phyloP scores from a whole-genome alignment of 1,284 basidiomycete genomes.

The Melampsora americana region DNA sequence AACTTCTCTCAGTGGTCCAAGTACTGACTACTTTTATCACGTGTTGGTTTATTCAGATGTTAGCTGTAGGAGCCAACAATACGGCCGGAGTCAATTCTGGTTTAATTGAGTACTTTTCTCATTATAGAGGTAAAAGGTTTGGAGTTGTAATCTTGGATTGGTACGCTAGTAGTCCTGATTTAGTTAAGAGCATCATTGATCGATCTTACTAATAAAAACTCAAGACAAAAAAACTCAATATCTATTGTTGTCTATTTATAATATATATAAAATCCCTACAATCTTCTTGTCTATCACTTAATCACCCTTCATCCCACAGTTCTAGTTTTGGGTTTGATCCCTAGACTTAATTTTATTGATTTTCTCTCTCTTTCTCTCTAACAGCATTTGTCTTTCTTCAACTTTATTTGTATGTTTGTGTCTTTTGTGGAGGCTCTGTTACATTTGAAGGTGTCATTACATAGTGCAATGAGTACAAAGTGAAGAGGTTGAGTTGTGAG shows the following conservation, averaged over 20 bases:
- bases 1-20: neutral
- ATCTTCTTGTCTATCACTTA: too few species aligned
- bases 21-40: neutral
- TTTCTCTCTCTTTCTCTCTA: too few species aligned
- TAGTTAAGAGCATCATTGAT: conserved; percentile 21
- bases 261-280: neutral
- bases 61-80: conserved; percentile 12
- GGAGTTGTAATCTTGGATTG: conserved; percentile 36
- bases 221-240: neutral
- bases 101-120: neutral
- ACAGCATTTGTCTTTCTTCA: too few species aligned
- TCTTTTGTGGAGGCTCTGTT: too few species aligned
- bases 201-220: neutral
- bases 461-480: too few species aligned
- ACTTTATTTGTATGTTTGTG: too few species aligned
- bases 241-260: neutral
- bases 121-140: neutral
- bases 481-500: too few species aligned
- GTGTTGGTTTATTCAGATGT: conserved; percentile 29
- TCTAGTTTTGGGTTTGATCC: too few species aligned
- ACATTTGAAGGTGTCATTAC: too few species aligned
- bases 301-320: too few species aligned
- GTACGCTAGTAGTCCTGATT: conserved; percentile 15
- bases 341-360: too few species aligned
- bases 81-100: conserved; percentile 7